Conservation (phyloP, 371 early-diverging fungal species). For the Rhizomucor pusillus region DNA sequence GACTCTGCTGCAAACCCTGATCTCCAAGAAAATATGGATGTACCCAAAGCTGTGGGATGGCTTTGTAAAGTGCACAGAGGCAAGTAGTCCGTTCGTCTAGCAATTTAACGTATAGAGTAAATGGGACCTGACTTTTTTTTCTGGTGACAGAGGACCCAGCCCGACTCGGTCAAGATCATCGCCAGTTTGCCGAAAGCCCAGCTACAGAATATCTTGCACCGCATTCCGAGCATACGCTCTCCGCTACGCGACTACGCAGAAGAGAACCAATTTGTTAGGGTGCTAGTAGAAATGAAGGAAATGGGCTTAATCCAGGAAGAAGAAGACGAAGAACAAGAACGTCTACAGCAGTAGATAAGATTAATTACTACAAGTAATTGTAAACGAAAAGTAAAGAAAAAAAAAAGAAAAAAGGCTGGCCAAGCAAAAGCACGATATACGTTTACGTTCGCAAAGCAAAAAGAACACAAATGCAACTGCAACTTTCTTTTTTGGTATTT, state of each 20-base stretch:
- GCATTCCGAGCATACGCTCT: constrained; percentile 49
- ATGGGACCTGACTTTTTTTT: neutral
- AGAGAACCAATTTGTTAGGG: constrained; percentile 19
- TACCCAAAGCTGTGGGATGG: constrained; percentile 75
- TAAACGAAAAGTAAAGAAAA: constrained; percentile 3
- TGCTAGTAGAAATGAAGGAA: constrained; percentile 27
- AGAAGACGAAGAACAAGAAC: constrained; percentile 1
- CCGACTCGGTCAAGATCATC: constrained; percentile 56
- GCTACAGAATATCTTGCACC: constrained; percentile 52
- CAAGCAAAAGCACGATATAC: neutral
- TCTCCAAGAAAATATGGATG: constrained; percentile 69
- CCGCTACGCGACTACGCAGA: constrained; percentile 45
- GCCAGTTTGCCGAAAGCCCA: constrained; percentile 59
- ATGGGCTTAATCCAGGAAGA: constrained; percentile 27
- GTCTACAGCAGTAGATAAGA: neutral
- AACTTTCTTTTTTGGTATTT: constrained; percentile 14
- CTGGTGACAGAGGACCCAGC: constrained; percentile 39
- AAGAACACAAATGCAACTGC: neutral
- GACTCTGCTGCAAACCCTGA: constrained; percentile 55
- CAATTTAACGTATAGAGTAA: neutral
- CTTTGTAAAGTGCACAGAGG: constrained; percentile 67
- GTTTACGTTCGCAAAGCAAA: neutral
- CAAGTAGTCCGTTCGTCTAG: constrained; percentile 2
- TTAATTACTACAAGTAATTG: neutral
- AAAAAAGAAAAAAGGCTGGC: neutral